Evolutionary conservation across 1,139 yeast genomes (phyloP), one percentile per base, ranked within the genome.

Genomic region (Candida sp.): DNA sequence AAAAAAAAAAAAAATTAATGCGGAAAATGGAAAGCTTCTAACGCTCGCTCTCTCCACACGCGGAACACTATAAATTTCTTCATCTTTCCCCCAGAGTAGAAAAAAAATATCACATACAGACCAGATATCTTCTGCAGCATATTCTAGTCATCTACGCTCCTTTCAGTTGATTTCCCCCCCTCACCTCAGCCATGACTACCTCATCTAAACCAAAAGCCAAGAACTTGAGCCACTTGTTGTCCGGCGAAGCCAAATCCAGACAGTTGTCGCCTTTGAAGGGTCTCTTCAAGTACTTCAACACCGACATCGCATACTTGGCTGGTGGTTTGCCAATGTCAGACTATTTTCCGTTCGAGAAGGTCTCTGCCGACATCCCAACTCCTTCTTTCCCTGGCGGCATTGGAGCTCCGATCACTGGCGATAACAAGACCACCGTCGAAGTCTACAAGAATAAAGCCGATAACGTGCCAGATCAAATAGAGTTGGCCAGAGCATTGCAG

Each of bases 261-360:
- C 76, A 80, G 52, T 83, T 88, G 33, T 91, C 98, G 17, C 88
- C 91, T 12, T 80, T 94, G 69, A 94, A 94, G 73, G 75, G 84
- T 44, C 96, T 97, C 23, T 90, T 92, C 78, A 85, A 84, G 66
- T 88, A 88, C 74, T 88, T 77, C 66, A 80, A 83, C 58, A 97
- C 97, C 42, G 84, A 86, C 48, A 78, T 94, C 66, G 85, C 93
- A 51, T 92, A 92, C 65, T 83, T 94, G 55, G 99, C 98, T 50
- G 99, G 99, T 58, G 99, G 99, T 5, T 81, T 94, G 61, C 99
- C 99, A 22, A 74, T 90, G 63, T 76, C 97, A 22, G 93, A 88
- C 59, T 88, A 89, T 69, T 94, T 94, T 81, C 99, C 99, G 47
- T 90, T 93, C 81, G 91, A 90, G 63, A 83, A 83, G 59, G 66